Base-by-base conservation (phyloP, 257 asterid genomes). In the Ophiorrhiza pumila region DNA sequence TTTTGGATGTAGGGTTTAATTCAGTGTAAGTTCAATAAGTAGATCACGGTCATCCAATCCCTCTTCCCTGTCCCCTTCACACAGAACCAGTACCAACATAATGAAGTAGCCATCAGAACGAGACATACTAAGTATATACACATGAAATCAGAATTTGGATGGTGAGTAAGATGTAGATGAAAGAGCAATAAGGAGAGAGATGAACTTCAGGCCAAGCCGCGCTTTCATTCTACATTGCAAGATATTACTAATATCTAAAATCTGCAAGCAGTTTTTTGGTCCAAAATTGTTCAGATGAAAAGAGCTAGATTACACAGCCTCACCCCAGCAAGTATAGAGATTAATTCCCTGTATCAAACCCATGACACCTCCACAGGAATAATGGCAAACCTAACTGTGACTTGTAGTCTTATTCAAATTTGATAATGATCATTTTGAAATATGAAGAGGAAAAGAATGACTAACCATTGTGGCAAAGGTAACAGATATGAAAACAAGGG, bases 381-480 rank as follows among this genome's bases (percentile, higher is more conserved):
- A 42, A 55, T 12, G 50, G 67, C 41, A 31, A 13, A 55, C 43
- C 15, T 53, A 53, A 23, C 39, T 39, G 55, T 41, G 17, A 29
- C 35, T 47, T 49, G 39, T 23, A 32, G 39, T 69, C 47, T 47
- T 10, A 34, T 34, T 58, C 50, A 61, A 34, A 69, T 9, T 0
- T 18, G 57, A 13, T 42, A 50, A 58, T 47, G 31, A 68, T 64
- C 4, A 42, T 22, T 52, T 57, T 49, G 46, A 53, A 52, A 55
- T 34, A 63, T 60, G 59, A 64, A 13, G 59, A 65, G 56, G 76
- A 79, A 53, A 85, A 82, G 67, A 56, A 76, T 50, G 84, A 90
- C 96, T 56, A 68, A 95, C 99, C 99, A 95, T 95, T 27, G 99
- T 95, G 77, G 98, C 99, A 77, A 92, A 95, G 77, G 99, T 95